Conservation (phyloP, 2,329 filamentous ascomycete species). For the Penicillium sp. region DNA sequence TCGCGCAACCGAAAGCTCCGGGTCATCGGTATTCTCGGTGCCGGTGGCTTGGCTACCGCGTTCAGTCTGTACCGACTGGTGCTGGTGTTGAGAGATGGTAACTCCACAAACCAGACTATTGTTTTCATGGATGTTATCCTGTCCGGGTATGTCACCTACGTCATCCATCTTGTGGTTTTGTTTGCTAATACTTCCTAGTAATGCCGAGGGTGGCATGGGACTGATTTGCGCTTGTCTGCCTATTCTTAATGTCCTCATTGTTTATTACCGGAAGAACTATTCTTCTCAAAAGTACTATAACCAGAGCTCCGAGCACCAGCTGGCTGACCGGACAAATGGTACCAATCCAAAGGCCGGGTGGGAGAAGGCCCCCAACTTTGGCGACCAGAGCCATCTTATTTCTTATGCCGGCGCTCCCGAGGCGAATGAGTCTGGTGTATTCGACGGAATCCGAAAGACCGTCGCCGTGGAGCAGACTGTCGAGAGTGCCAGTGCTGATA, state of each 20-base stretch:
- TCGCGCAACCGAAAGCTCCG: slow-evolving; percentile 37
- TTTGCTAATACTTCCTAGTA: slow-evolving; percentile 23
- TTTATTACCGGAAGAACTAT: slow-evolving; percentile 27
- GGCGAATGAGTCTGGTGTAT: slow-evolving; percentile 1
- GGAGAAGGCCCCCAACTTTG: slow-evolving; percentile 24
- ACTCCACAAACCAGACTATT: slow-evolving; percentile 33
- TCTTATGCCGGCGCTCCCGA: slow-evolving; percentile 29
- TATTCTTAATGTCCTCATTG: slow-evolving; percentile 32
- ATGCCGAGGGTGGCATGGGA: slow-evolving; percentile 39
- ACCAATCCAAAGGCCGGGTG: slow-evolving; percentile 17
- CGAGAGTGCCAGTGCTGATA: slow-evolving; percentile 8
- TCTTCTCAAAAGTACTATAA: slow-evolving; percentile 32
- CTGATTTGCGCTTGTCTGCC: slow-evolving; percentile 42
- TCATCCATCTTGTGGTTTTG: not conserved
- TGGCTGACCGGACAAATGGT: slow-evolving; percentile 25
- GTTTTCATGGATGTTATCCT: slow-evolving; percentile 39
- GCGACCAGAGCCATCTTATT: slow-evolving; percentile 35
- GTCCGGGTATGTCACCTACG: slow-evolving; percentile 34
- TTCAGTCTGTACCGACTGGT: slow-evolving; percentile 42
- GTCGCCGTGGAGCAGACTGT: slow-evolving; percentile 21
- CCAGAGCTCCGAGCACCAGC: slow-evolving; percentile 27
- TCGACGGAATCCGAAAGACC: slow-evolving; percentile 21
- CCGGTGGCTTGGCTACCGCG: slow-evolving; percentile 39
- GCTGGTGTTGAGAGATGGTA: slow-evolving; percentile 34
- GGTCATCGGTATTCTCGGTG: slow-evolving; percentile 39